A percentile compares a stretch with the other conserved stretches of the same genome.
phyloP scores from a whole-genome alignment of 139 green algal species.

The Closterium sp. region DNA sequence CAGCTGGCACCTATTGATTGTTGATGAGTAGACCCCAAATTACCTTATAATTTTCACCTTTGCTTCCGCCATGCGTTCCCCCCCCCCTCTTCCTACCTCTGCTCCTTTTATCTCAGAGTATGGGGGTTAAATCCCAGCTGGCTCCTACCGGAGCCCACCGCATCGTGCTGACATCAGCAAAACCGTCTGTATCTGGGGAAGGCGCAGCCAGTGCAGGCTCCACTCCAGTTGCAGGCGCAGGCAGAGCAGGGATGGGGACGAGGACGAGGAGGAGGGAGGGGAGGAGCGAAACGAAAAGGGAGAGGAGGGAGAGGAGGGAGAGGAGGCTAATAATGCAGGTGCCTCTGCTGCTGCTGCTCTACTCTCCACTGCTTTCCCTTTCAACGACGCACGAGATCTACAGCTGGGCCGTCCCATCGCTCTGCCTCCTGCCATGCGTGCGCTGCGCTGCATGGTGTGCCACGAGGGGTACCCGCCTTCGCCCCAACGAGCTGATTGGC shows the following conservation, averaged over 20 bases:
- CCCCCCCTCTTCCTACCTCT: no score
- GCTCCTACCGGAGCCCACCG: conserved; percentile 11
- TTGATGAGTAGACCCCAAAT: no score
- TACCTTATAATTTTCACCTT: no score
- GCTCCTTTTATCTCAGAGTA: no score
- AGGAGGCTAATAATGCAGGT: conserved; percentile 33
- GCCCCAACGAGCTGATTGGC: conserved; percentile 57
- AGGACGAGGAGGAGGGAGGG: conserved; percentile 17
- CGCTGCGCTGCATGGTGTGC: conserved; percentile 60
- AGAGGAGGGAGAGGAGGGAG: conserved; percentile 6
- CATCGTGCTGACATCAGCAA: conserved; percentile 14
- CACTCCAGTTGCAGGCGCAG: neutral
- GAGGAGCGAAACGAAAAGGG: neutral
- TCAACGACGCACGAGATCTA: no score
- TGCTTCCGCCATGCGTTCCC: no score
- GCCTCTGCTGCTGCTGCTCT: neutral
- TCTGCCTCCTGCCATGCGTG: neutral
- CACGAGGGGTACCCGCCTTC: conserved; percentile 60
- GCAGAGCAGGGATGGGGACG: neutral
- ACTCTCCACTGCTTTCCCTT: neutral
- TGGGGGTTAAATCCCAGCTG: conserved; percentile 52
- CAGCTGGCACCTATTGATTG: conserved; percentile 41
- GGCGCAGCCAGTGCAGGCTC: neutral
- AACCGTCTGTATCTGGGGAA: neutral
- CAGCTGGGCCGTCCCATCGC: neutral